phyloP scores from a whole-genome alignment of 179 eudicot species.

The Amaranthus tricolor region DNA sequence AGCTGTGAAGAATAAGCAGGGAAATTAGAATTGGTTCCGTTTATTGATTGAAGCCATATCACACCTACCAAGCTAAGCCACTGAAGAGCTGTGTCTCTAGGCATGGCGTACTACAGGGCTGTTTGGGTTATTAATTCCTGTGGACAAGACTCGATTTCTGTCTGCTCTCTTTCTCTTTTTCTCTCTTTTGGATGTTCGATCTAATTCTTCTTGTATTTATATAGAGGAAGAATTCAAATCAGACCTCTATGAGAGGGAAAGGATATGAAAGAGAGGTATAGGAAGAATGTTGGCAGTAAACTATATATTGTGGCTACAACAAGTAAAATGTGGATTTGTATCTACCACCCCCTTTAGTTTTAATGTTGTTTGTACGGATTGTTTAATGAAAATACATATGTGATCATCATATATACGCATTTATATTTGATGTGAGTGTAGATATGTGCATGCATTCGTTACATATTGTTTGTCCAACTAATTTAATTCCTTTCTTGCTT shows the following conservation, averaged over 20 bases:
- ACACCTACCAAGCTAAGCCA: constrained; percentile 79
- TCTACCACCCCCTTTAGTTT: constrained; percentile 26
- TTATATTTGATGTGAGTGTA: constrained; percentile 19
- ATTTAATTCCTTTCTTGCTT: constrained; percentile 15
- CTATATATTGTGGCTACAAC: constrained; percentile 19
- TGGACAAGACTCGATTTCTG: background rate
- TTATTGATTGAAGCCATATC: constrained; percentile 85
- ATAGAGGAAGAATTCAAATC: background rate
- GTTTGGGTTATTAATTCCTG: background rate
- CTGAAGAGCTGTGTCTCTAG: constrained; percentile 37
- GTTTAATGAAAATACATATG: constrained; percentile 17
- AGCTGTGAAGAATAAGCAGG: constrained; percentile 88
- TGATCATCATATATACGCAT: constrained; percentile 22
- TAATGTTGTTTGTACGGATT: constrained; percentile 27
- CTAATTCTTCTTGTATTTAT: background rate
- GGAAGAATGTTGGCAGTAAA: constrained; percentile 1
- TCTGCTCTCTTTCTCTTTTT: too few species aligned
- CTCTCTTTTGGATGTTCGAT: background rate
- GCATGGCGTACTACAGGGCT: constrained; percentile 16
- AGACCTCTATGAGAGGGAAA: constrained; percentile 8
- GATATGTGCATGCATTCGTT: constrained; percentile 15
- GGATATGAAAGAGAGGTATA: constrained; percentile 3
- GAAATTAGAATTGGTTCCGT: constrained; percentile 79
- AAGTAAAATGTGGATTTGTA: constrained; percentile 26
- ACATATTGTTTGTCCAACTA: background rate